Conservation (phyloP, 306 rosid species). For the Dalbergia oliveri region DNA sequence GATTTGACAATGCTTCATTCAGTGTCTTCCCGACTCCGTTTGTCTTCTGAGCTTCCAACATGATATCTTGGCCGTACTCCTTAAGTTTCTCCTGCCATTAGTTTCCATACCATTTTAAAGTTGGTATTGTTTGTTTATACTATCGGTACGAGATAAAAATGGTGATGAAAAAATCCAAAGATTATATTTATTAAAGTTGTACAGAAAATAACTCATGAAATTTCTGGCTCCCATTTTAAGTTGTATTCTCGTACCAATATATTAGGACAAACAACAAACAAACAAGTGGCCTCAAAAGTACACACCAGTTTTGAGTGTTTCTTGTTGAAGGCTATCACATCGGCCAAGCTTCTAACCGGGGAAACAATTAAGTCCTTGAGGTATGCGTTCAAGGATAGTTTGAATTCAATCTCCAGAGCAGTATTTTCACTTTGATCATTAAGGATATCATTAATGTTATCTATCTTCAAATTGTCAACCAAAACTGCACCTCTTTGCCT, state of each 20-base stretch:
- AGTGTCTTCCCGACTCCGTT: constrained; percentile 43
- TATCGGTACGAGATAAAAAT: not conserved
- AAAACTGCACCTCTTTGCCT: constrained; percentile 62
- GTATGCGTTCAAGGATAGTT: constrained; percentile 59
- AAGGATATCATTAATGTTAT: constrained; percentile 28
- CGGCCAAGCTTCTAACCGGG: constrained; percentile 58
- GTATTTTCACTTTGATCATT: constrained; percentile 46
- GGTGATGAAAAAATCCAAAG: not conserved
- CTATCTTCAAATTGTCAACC: constrained; percentile 57
- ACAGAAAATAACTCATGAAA: no score
- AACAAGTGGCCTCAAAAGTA: not conserved
- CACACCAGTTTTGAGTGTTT: constrained; percentile 51
- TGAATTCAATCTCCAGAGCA: constrained; percentile 62
- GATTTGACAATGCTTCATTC: constrained; percentile 36
- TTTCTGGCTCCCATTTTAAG: no score
- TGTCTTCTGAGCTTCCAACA: constrained; percentile 49
- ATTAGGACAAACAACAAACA: not conserved
- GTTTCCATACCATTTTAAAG: constrained; percentile 11
- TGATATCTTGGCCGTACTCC: constrained; percentile 47
- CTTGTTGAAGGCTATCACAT: constrained; percentile 67
- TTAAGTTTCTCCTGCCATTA: constrained; percentile 50
- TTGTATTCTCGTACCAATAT: no score
- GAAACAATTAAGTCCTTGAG: constrained; percentile 55
- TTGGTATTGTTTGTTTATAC: not conserved
- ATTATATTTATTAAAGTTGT: no score